phyloP scores from a whole-genome alignment of 768 basidiomycete genomes.

The Boletus pseudo-olivaceus region DNA sequence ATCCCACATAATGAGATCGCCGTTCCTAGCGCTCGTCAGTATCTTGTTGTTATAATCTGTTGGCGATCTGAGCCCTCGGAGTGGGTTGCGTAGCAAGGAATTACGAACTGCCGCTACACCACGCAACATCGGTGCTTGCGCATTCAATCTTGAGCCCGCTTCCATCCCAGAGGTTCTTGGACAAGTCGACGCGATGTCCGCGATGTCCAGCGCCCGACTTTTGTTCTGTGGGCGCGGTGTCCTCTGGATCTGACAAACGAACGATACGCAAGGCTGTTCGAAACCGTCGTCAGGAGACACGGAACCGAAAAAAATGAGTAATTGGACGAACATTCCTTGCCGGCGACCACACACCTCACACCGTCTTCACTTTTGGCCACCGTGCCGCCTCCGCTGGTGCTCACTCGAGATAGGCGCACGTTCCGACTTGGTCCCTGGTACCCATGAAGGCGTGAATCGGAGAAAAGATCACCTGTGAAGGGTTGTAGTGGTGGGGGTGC shows the following conservation, averaged over 20 bases:
- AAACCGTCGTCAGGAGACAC: constrained; percentile 7
- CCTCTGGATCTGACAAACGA: constrained; percentile 49
- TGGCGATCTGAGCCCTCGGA: not conserved
- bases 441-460: constrained; percentile 44
- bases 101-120: constrained; percentile 65
- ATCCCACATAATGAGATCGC: constrained; percentile 84
- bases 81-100: not conserved
- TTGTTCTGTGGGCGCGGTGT: constrained; percentile 40
- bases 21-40: constrained; percentile 75
- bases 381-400: constrained; percentile 59
- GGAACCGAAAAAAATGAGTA: not conserved
- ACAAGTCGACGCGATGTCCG: constrained; percentile 65
- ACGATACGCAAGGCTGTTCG: constrained; percentile 56
- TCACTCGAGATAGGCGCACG: constrained; percentile 59
- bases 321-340: constrained; percentile 63
- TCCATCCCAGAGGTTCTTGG: constrained; percentile 75
- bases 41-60: constrained; percentile 72
- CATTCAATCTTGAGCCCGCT: constrained; percentile 78
- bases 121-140: constrained; percentile 76
- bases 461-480: constrained; percentile 31
- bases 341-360: constrained; percentile 63
- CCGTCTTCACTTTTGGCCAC: constrained; percentile 70
- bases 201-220: constrained; percentile 54
- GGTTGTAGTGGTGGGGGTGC: constrained; percentile 1
- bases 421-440: constrained; percentile 45